phyloP scores from a whole-genome alignment of 306 rosid species.

The Betula pendula region DNA sequence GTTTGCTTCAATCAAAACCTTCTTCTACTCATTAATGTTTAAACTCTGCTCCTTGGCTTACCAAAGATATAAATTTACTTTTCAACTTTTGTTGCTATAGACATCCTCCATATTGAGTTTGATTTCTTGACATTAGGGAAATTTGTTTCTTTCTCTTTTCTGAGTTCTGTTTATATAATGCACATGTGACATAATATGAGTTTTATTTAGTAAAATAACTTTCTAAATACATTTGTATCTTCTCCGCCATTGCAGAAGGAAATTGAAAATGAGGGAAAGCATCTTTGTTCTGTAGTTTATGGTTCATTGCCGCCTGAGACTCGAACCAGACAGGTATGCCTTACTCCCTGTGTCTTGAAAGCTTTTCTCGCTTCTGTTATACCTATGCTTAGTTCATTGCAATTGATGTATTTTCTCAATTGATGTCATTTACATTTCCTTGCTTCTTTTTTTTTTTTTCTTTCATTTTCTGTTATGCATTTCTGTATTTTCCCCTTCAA shows the following conservation, averaged over 20 bases:
- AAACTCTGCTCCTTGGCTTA: constrained; percentile 13
- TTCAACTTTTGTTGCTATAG: neutral
- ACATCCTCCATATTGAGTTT: neutral
- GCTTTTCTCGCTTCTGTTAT: constrained; percentile 21
- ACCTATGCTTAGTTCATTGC: neutral
- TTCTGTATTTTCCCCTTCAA: constrained; percentile 7
- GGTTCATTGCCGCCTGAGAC: constrained; percentile 98
- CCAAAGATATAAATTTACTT: neutral
- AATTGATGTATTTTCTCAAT: neutral
- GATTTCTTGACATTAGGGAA: constrained; percentile 5
- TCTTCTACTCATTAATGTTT: constrained; percentile 2
- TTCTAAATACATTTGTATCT: constrained; percentile 16
- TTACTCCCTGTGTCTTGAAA: constrained; percentile 29
- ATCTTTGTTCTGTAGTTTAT: constrained; percentile 94
- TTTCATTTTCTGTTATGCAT: neutral
- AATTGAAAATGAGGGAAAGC: constrained; percentile 66
- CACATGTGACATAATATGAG: neutral
- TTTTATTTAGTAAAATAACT: constrained; percentile 24
- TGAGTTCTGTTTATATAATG: constrained; percentile 21
- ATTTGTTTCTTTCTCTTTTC: constrained; percentile 1
- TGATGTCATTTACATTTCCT: neutral
- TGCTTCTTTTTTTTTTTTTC: neutral
- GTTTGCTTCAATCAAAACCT: constrained; percentile 17
- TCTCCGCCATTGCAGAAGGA: constrained; percentile 50
- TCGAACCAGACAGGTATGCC: constrained; percentile 88